phyloP scores from a whole-genome alignment of 257 asterid species.

The Ophiorrhiza pumila region DNA sequence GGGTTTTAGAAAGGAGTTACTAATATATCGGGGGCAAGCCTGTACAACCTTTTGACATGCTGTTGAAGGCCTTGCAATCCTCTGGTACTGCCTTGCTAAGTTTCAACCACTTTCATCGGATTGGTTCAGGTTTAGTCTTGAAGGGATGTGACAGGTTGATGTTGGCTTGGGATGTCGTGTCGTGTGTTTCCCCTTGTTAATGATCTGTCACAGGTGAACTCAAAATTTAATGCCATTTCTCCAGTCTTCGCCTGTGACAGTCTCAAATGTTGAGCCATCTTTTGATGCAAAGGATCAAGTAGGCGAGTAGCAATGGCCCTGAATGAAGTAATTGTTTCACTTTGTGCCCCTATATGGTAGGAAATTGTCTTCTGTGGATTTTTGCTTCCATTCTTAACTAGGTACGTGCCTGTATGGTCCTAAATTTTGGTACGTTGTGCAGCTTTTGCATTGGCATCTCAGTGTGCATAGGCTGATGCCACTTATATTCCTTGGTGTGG shows the following conservation, averaged over 20 bases:
- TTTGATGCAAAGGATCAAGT: slow-evolving; percentile 73
- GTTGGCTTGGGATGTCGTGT: slow-evolving; percentile 69
- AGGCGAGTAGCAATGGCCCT: slow-evolving; percentile 74
- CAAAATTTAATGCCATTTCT: slow-evolving; percentile 52
- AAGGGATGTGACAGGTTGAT: slow-evolving; percentile 61
- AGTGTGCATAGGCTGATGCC: slow-evolving; percentile 80
- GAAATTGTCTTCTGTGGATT: slow-evolving; percentile 79
- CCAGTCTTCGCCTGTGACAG: slow-evolving; percentile 62
- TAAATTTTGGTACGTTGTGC: slow-evolving; percentile 62
- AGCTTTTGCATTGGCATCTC: slow-evolving; percentile 74
- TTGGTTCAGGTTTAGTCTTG: slow-evolving; percentile 69
- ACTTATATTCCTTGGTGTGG: slow-evolving; percentile 65
- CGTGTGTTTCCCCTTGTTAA: slow-evolving; percentile 75
- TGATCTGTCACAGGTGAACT: slow-evolving; percentile 66
- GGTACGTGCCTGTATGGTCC: slow-evolving; percentile 79
- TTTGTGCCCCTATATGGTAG: slow-evolving; percentile 85
- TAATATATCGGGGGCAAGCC: slow-evolving; percentile 73
- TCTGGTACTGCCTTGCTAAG: slow-evolving; percentile 52
- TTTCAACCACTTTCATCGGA: slow-evolving; percentile 65
- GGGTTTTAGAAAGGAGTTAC: slow-evolving; percentile 65
- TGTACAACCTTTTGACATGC: slow-evolving; percentile 75
- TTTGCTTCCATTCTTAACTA: slow-evolving; percentile 71
- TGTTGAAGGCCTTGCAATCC: slow-evolving; percentile 67
- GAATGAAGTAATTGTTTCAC: slow-evolving; percentile 63
- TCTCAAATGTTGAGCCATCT: slow-evolving; percentile 68